Evolutionary conservation across 169 alveolate genomes (phyloP), one percentile per base, ranked within the genome.

Genomic region (Babesia sp.): DNA sequence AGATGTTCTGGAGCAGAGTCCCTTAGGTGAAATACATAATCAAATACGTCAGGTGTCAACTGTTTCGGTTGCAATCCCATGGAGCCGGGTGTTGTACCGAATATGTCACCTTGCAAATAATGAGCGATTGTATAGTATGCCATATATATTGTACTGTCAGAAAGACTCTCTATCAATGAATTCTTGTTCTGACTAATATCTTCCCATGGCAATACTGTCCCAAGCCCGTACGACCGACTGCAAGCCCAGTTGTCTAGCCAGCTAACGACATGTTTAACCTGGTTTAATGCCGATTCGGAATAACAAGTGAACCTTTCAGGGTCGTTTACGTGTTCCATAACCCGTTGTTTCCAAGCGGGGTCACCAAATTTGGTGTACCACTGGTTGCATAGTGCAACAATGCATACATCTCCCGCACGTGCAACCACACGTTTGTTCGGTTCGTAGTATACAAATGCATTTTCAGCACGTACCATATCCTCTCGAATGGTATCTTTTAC

Each of bases 91-190:
- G 64, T 69, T 24, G 88, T 85, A 22, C 99, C 99, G 76, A 91
- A 92, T 3, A 95, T 79, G 67, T 82, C 95, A 26, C 96, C 96
- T 61, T 97, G 98, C 41, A 98, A 88, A 60, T 92, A 95, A 85
- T 98, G 99, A 14, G 98, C 96, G 39, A 98, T 92, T 45, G 99
- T 97, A 91, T 98, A 98, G 88, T 96, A 97, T 26, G 99, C 99
- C 98, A 98, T 96, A 82, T 98, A 98, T 56, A 98, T 96, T 24
- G 99, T 98, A 12, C 99, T 97, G 85, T 98, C 99, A 16, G 99
- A 95, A 22, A 98, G 93, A 37, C 99, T 94, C 78, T 98, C 99
- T 39, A 98, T 97, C 57, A 98, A 72, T 61, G 90, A 91, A 41
- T 90, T 91, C 78, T 86, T 89, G 39, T 88, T 91, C 50, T 79